phyloP scores from a whole-genome alignment of 2,329 filamentous ascomycete species.

The Penicillium sp. region DNA sequence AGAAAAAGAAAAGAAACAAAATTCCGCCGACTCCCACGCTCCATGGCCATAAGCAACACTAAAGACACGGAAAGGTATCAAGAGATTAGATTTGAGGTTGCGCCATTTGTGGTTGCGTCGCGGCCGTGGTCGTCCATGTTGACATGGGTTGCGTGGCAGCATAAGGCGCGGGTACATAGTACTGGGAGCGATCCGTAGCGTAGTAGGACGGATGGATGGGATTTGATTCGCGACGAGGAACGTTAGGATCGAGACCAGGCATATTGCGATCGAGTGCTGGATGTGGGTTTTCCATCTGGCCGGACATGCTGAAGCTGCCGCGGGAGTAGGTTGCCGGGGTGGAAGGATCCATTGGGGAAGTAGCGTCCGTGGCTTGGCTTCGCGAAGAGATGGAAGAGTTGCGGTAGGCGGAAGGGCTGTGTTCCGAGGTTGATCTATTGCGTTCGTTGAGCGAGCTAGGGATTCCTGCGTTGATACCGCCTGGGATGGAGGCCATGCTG shows the following conservation, averaged over 20 bases:
- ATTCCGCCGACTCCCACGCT: conserved; percentile 2
- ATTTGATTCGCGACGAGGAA: conserved; percentile 40
- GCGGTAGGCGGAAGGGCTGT: conserved; percentile 40
- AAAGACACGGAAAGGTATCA: conserved; percentile 5
- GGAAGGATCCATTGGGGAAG: conserved; percentile 41
- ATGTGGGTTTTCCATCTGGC: conserved; percentile 33
- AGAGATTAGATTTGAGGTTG: conserved; percentile 40
- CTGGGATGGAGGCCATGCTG: conserved; percentile 35
- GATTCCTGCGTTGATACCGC: conserved; percentile 33
- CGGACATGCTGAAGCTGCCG: conserved; percentile 39
- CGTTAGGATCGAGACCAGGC: conserved; percentile 32
- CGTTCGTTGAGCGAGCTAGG: conserved; percentile 37
- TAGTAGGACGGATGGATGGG: conserved; percentile 39
- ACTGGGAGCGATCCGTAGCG: conserved; percentile 34
- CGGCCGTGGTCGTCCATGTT: conserved; percentile 41
- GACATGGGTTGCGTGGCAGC: conserved; percentile 33
- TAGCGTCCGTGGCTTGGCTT: conserved; percentile 39
- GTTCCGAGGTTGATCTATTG: conserved; percentile 38
- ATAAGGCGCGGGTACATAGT: conserved; percentile 38
- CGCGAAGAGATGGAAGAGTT: conserved; percentile 43
- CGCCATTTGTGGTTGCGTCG: conserved; percentile 39
- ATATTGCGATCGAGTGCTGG: conserved; percentile 36
- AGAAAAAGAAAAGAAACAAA: not conserved
- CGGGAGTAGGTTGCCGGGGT: conserved; percentile 40
- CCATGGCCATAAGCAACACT: conserved; percentile 7